phyloP scores from a whole-genome alignment of 345 rosid genomes.

The Turritis glabra region DNA sequence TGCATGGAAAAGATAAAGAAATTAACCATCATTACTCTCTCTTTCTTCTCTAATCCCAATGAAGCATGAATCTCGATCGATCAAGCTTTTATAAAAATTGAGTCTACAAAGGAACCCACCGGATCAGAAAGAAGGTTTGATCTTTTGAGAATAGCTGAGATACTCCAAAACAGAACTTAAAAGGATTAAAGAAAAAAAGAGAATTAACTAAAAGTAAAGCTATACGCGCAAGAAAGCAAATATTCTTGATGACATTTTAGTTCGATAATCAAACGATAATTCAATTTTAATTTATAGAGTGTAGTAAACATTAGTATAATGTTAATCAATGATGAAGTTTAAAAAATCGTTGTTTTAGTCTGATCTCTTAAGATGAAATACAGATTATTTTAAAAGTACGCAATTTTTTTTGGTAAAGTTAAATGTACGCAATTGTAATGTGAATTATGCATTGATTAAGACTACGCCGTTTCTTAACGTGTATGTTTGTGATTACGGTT shows the following conservation, averaged over 20 bases:
- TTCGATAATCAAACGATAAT: background rate
- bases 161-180: constrained; percentile 13
- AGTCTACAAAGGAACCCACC: constrained; percentile 33
- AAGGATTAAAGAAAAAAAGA: background rate
- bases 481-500: background rate
- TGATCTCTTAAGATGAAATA: background rate
- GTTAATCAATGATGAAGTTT: background rate
- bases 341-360: background rate
- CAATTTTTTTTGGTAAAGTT: background rate
- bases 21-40: constrained; percentile 34
- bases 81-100: constrained; percentile 15
- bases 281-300: background rate
- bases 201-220: background rate
- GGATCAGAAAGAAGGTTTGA: constrained; percentile 30
- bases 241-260: background rate
- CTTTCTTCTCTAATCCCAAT: constrained; percentile 43
- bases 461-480: background rate
- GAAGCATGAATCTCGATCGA: constrained; percentile 43
- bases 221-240: constrained; percentile 19
- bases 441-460: background rate
- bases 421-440: background rate
- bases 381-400: background rate
- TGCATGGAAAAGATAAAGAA: constrained; percentile 43
- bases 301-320: background rate
- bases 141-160: constrained; percentile 9